Percentiles rank a stretch among this genome's conserved stretches.
These are phyloP conservation scores for Agrocybe pediades DNA, from an alignment of 768 basidiomycete species.

Conservation along the genomic window DNA sequence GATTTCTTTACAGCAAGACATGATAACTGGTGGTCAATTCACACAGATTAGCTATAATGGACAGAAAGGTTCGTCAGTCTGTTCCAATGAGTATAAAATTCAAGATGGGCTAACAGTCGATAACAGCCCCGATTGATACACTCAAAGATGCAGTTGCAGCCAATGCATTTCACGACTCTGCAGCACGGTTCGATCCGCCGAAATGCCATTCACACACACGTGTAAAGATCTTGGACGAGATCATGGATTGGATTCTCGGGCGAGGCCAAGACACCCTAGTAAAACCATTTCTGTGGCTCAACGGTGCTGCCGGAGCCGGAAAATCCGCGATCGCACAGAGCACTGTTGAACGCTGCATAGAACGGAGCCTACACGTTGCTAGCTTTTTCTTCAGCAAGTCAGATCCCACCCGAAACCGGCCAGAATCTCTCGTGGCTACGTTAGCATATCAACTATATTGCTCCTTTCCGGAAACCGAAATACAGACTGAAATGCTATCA, in stretches of 20 bases:
- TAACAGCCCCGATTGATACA: conserved; percentile 22
- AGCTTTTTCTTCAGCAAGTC: neutral
- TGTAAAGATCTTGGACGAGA: neutral
- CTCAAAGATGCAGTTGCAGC: conserved; percentile 28
- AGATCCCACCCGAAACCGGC: neutral
- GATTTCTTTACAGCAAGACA: too few relatives aligned
- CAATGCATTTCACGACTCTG: conserved; percentile 21
- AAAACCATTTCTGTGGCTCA: neutral
- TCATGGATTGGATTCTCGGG: conserved; percentile 11
- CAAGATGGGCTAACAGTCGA: too few relatives aligned
- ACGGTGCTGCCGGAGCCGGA: neutral
- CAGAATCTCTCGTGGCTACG: neutral
- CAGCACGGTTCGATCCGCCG: conserved; percentile 6
- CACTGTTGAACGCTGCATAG: conserved; percentile 39
- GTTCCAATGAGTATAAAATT: too few relatives aligned
- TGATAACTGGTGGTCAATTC: too few relatives aligned
- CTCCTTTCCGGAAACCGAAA: neutral
- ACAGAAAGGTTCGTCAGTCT: too few relatives aligned
- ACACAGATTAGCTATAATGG: too few relatives aligned
- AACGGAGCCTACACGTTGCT: neutral
- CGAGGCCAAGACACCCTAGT: conserved; percentile 14
- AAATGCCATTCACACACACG: conserved; percentile 18
- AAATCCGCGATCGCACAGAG: neutral
- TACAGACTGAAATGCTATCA: neutral
- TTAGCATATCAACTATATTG: neutral